phyloP scores from a whole-genome alignment of 1,284 basidiomycete genomes.

The Trichosporon asahii region DNA sequence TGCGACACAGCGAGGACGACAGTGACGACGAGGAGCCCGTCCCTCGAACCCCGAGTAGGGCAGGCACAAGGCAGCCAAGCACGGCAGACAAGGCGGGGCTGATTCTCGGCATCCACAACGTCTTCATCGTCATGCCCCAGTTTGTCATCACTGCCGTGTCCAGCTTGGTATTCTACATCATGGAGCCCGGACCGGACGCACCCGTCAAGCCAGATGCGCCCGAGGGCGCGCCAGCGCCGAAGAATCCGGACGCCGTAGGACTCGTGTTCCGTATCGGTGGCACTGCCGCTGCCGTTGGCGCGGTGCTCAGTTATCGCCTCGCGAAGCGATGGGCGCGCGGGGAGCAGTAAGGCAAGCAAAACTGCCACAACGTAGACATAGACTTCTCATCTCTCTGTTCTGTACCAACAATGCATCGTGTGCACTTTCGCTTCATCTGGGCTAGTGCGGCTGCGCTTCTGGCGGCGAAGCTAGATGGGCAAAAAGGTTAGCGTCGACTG shows the following conservation, averaged over 20 bases:
- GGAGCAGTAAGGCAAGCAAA: background rate
- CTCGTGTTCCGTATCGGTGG: constrained; percentile 26
- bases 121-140: constrained; percentile 71
- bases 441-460: too few species aligned
- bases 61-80: constrained; percentile 23
- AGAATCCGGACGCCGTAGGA: constrained; percentile 17
- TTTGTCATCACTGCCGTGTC: constrained; percentile 56
- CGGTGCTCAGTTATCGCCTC: constrained; percentile 22
- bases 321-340: constrained; percentile 17
- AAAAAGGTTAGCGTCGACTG: too few species aligned
- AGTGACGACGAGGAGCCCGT: background rate
- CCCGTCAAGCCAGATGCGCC: background rate
- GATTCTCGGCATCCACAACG: constrained; percentile 86
- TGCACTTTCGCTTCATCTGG: background rate
- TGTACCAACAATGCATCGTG: constrained; percentile 7
- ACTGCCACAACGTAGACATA: background rate
- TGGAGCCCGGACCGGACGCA: constrained; percentile 42
- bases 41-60: background rate
- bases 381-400: background rate
- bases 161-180: constrained; percentile 54
- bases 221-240: background rate
- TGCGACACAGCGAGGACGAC: constrained; percentile 39
- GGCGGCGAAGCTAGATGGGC: too few species aligned
- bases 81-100: constrained; percentile 81
- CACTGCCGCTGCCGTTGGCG: constrained; percentile 18